Evolutionary conservation across 2,329 filamentous ascomycete species (phyloP), one percentile per base, ranked within the genome.

Genomic region (Arthroderma sp.): DNA sequence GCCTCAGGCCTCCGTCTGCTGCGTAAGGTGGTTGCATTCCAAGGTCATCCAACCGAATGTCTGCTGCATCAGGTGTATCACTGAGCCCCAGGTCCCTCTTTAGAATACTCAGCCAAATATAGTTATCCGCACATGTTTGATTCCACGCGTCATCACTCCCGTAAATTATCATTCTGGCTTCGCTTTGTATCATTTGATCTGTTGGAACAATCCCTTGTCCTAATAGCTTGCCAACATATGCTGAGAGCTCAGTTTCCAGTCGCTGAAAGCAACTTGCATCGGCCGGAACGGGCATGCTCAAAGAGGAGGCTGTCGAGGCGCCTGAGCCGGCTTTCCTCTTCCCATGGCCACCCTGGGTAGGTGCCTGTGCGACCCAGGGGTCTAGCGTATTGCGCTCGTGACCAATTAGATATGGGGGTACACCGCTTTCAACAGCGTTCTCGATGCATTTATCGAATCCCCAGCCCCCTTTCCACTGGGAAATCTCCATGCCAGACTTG

Each of bases 81-180:
- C 59, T 55, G 11, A 70, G 51, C 3, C 66, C 67, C 34, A 60
- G 55, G 47, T 68, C 63, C 6, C 62, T 63, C 51, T 70, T 70
- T 42, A 70, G 52, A 28, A 68, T 54, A 45, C 61, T 61, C 7
- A 70, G 56, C 68, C 68, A 70, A 6, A 63, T 54, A n/a, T 62
- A 55, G 41, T 69, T 69, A 50, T 70, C 68, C 5, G 68, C 68
- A 45, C 65, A 66, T 3, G 68, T 70, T 53, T 68, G 58, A 43
- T 60, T 57, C 58, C 58, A 60, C 2, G 58, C 54, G 47, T 61
- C 58, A 38, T 56, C 53, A 40, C 50, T 55, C 33, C 55, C 56
- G 43, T 56, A 61, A n/a, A 60, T 53, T 27, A 57, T 54, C 33
- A 48, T 44, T 11, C 58, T 49, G 10, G 58, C 58, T 40, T 60